phyloP scores from a whole-genome alignment of 2,329 filamentous ascomycete genomes.

The Alternaria sp. region DNA sequence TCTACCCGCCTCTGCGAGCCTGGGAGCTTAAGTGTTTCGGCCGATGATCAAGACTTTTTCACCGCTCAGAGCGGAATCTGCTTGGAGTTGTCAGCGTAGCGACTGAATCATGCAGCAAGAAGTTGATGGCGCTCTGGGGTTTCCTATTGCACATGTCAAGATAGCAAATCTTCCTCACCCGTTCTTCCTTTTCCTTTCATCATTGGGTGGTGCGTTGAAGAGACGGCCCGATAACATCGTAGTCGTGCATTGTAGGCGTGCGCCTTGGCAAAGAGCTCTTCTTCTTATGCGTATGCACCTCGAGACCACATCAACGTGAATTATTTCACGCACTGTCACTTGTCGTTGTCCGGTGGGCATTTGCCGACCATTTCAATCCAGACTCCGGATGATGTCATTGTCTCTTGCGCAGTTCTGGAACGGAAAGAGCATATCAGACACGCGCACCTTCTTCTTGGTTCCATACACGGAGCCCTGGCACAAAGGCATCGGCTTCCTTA shows the following conservation, averaged over 20 bases:
- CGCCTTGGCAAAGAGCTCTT: accelerated
- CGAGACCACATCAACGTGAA: background rate
- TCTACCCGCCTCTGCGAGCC: constrained; percentile 62
- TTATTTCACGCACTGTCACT: background rate
- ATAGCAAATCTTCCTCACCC: background rate
- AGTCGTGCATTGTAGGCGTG: background rate
- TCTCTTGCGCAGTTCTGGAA: background rate
- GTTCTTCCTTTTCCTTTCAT: background rate
- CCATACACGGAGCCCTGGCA: background rate
- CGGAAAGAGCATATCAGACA: background rate
- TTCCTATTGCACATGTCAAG: background rate
- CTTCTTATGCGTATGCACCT: background rate
- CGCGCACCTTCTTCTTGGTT: background rate
- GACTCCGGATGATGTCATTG: background rate
- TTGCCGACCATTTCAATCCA: background rate
- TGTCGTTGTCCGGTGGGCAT: background rate
- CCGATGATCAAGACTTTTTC: constrained; percentile 42
- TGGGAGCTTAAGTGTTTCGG: constrained; percentile 59
- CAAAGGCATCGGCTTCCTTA: background rate
- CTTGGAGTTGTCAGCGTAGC: background rate
- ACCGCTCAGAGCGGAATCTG: background rate
- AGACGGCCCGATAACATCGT: too few relatives aligned
- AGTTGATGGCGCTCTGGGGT: background rate
- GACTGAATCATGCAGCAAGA: background rate
- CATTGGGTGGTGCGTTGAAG: background rate